phyloP scores from a whole-genome alignment of 2,329 filamentous ascomycete species.

The Aspergillus puulaauensis region DNA sequence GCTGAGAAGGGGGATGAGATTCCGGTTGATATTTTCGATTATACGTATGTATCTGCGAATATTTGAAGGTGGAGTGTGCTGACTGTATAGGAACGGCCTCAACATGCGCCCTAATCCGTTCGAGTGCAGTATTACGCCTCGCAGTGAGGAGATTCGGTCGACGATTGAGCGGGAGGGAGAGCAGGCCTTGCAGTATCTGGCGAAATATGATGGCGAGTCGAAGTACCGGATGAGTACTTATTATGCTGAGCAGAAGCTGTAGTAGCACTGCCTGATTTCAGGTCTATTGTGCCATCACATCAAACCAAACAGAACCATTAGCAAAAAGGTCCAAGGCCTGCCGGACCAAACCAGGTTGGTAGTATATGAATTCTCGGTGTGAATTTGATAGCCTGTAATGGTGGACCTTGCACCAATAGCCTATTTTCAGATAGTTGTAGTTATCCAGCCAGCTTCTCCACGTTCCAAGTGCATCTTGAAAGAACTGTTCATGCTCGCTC shows the following conservation, averaged over 20 bases:
- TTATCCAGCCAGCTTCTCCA: no score
- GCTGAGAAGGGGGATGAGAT: not conserved
- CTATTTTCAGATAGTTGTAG: no score
- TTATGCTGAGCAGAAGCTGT: not conserved
- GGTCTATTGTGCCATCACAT: no score
- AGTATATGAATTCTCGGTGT: no score
- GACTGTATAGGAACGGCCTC: not conserved
- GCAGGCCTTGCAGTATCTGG: not conserved
- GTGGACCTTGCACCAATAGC: no score
- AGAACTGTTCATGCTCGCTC: no score
- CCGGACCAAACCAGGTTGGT: no score
- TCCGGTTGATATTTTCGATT: not conserved
- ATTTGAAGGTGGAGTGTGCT: not conserved
- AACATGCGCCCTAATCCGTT: not conserved
- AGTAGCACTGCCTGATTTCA: not conserved
- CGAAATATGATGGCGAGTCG: not conserved
- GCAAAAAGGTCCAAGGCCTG: no score
- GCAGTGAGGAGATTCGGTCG: not conserved
- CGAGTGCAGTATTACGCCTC: not conserved
- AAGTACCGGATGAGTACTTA: not conserved
- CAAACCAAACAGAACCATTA: no score
- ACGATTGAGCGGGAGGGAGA: not conserved
- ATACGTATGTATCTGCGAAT: not conserved
- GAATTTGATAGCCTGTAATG: no score
- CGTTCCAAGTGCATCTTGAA: no score